These are phyloP conservation scores for Leccinum insigne DNA, from an alignment of 1,284 basidiomycete genomes.

Conservation along the genomic window DNA sequence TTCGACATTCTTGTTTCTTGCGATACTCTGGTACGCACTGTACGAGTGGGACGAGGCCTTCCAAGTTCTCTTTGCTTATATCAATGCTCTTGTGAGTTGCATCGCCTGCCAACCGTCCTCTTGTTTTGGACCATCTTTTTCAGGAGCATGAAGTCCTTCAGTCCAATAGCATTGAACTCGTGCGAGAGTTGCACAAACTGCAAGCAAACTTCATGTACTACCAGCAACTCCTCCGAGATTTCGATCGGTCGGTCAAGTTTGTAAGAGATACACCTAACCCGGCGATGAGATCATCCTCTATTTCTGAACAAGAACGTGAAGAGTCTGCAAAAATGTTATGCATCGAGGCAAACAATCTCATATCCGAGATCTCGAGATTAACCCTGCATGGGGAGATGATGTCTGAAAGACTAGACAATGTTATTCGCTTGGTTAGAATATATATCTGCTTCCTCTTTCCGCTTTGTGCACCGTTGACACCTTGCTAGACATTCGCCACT, in stretches of 20 bases:
- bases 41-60: conserved; percentile 60
- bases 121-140: neutral
- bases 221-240: conserved; percentile 49
- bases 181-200: conserved; percentile 50
- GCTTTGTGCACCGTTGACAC: conserved; percentile 2
- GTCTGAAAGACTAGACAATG: conserved; percentile 48
- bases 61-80: conserved; percentile 46
- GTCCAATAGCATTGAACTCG: conserved; percentile 37
- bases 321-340: conserved; percentile 34
- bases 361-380: conserved; percentile 48
- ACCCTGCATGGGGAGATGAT: conserved; percentile 43
- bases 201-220: conserved; percentile 55
- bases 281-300: conserved; percentile 31
- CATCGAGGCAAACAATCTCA: conserved; percentile 44
- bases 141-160: conserved; percentile 46
- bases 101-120: neutral
- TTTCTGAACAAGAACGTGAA: conserved; percentile 18
- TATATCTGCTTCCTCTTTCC: neutral
- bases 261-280: conserved; percentile 47
- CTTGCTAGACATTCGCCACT: conserved; percentile 44
- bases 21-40: conserved; percentile 55
- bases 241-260: conserved; percentile 49
- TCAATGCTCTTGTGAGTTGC: conserved; percentile 44
- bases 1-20: conserved; percentile 53
- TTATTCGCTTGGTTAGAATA: conserved; percentile 42